Evolutionary conservation across 768 basidiomycete genomes (phyloP).

Genomic region (Podaxis sp.): DNA sequence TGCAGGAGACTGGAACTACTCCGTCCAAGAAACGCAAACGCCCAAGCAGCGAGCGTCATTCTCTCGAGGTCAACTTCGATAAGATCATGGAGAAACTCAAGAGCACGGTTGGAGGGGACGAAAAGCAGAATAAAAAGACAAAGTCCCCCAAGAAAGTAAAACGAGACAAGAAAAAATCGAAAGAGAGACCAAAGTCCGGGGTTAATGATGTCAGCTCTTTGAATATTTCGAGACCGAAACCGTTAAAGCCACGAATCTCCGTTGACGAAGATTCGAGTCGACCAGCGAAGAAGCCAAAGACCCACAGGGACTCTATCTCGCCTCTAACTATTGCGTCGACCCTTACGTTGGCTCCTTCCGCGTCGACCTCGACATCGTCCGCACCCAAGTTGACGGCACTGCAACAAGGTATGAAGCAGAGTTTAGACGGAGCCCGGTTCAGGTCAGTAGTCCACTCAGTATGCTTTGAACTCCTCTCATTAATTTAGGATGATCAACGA

Average conservation of each 20-base stretch:
- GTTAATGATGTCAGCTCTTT: background rate
- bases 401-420: conserved; percentile 77
- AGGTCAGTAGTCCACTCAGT: conserved; percentile 45
- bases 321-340: conserved; percentile 5
- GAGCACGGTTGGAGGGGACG: conserved; percentile 15
- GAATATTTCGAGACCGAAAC: conserved; percentile 22
- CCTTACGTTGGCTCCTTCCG: conserved; percentile 6
- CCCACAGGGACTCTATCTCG: background rate
- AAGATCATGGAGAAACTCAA: conserved; percentile 54
- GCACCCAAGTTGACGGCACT: conserved; percentile 55
- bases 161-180: conserved; percentile 19
- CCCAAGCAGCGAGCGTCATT: conserved; percentile 32
- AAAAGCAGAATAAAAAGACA: conserved; percentile 23
- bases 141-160: conserved; percentile 16
- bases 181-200: conserved; percentile 11
- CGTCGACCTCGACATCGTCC: conserved; percentile 6
- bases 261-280: conserved; percentile 19
- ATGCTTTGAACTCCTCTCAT: background rate
- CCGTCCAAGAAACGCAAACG: conserved; percentile 58
- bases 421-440: conserved; percentile 84
- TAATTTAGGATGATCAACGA: conserved; percentile 82
- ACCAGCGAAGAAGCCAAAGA: conserved; percentile 15
- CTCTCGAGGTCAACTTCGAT: conserved; percentile 54
- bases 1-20: conserved; percentile 29
- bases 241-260: conserved; percentile 17